Evolutionary conservation across 495 filamentous ascomycete species (phyloP).

Genomic region (Penicillium cosmopolitanum): DNA sequence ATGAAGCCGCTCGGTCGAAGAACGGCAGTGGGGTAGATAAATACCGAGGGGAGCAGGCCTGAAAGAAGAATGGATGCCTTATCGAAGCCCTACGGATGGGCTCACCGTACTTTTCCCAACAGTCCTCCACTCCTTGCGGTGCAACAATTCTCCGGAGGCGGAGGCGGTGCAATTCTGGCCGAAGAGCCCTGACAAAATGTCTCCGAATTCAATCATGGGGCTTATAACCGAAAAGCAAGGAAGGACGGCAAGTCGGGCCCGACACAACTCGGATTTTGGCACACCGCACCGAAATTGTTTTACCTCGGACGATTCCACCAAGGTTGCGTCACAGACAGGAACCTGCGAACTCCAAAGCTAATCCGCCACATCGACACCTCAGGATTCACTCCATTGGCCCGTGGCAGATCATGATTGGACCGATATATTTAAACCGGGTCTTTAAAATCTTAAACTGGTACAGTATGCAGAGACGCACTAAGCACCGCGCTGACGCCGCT

Average conservation of each 20-base stretch:
- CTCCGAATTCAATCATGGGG: not conserved
- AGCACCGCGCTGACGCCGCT: not conserved
- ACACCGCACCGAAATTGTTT: not conserved
- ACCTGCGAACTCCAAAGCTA: not conserved
- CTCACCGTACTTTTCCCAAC: not conserved
- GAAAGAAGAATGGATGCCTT: too few species aligned
- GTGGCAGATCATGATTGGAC: not conserved
- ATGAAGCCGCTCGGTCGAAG: too few species aligned
- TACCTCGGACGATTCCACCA: not conserved
- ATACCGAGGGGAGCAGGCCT: too few species aligned
- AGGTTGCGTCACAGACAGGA: constrained; percentile 1
- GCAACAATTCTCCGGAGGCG: not conserved
- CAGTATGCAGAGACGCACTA: too few species aligned
- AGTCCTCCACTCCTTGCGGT: not conserved
- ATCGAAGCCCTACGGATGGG: not conserved
- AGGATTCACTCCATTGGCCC: too few species aligned
- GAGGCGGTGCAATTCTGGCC: not conserved
- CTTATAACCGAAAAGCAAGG: not conserved
- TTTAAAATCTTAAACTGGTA: too few species aligned
- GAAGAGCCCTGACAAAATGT: not conserved
- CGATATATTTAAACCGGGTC: not conserved
- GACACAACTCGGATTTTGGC: not conserved
- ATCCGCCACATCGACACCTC: not conserved
- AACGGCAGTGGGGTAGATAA: too few species aligned
- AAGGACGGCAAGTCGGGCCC: not conserved